These are phyloP conservation scores for Gaertneriomyces sp. DNA, from an alignment of 192 early-diverging fungal species.

Conservation along the genomic window DNA sequence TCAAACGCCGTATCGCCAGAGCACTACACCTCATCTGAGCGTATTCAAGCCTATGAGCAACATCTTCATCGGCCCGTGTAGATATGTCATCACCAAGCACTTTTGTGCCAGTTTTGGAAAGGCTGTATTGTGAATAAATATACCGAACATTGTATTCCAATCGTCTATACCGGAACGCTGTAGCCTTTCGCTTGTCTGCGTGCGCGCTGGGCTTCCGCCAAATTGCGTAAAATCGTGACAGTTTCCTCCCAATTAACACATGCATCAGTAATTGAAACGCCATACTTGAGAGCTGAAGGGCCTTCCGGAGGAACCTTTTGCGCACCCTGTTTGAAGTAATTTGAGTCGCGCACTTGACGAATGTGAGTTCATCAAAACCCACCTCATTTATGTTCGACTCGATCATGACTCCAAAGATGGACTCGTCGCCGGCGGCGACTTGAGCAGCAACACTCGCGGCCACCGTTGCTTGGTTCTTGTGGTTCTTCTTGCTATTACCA, in stretches of 20 bases:
- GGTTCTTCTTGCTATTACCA: conserved; percentile 87
- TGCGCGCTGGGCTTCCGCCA: conserved; percentile 61
- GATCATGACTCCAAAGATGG: conserved; percentile 86
- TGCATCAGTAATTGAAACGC: conserved; percentile 90
- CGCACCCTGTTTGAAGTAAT: conserved; percentile 57
- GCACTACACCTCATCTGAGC: no score
- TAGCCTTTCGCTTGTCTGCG: conserved; percentile 2
- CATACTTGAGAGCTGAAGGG: conserved; percentile 66
- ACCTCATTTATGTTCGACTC: conserved; percentile 74
- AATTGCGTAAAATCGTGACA: conserved; percentile 66
- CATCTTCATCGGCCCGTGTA: no score
- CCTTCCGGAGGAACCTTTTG: conserved; percentile 74
- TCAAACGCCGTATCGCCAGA: no score
- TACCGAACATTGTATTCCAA: no score
- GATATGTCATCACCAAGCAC: no score
- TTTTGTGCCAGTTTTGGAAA: no score
- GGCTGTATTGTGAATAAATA: no score
- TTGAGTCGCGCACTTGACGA: neutral
- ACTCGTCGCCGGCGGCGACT: conserved; percentile 50
- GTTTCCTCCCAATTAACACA: conserved; percentile 87
- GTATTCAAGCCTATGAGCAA: no score
- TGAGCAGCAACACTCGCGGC: conserved; percentile 51
- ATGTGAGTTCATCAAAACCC: neutral
- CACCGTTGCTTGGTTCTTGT: conserved; percentile 81
- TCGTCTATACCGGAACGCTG: no score